Evolutionary conservation across 2,329 filamentous ascomycete species (phyloP).

Genomic region (Clathrospora elynae): DNA sequence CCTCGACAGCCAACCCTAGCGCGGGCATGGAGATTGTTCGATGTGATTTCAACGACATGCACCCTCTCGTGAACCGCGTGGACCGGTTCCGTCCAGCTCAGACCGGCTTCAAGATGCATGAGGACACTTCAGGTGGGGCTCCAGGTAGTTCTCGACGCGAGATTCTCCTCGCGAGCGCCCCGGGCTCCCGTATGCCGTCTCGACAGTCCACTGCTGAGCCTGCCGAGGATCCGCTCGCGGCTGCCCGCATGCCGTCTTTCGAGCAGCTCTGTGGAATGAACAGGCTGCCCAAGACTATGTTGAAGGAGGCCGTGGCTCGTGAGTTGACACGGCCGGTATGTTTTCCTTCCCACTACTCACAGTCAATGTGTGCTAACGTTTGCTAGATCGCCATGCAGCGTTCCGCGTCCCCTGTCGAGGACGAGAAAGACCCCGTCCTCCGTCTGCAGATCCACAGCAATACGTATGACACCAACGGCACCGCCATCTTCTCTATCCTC

Average conservation of each 20-base stretch:
- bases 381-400: slow-evolving; percentile 3
- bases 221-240: neutral
- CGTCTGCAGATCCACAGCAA: slow-evolving; percentile 19
- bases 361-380: slow-evolving; percentile 2
- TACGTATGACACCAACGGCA: slow-evolving; percentile 13
- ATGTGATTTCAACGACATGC: too few species aligned
- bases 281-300: neutral
- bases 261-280: neutral
- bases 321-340: slow-evolving; percentile 1
- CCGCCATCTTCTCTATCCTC: slow-evolving; percentile 21
- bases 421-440: slow-evolving; percentile 2
- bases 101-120: neutral
- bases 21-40: too few species aligned
- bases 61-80: slow-evolving; percentile 1
- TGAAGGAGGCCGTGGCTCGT: neutral
- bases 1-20: too few species aligned
- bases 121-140: neutral
- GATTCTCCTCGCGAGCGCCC: slow-evolving; percentile 4
- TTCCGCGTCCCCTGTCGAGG: neutral
- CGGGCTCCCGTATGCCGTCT: slow-evolving; percentile 9
- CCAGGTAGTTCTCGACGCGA: neutral
- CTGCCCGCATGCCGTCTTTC: neutral
- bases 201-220: slow-evolving; percentile 6
- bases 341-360: neutral
- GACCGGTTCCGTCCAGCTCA: neutral